phyloP scores from a whole-genome alignment of 225 moss, liverwort and hornwort species.

The Physcomitrium patens region DNA sequence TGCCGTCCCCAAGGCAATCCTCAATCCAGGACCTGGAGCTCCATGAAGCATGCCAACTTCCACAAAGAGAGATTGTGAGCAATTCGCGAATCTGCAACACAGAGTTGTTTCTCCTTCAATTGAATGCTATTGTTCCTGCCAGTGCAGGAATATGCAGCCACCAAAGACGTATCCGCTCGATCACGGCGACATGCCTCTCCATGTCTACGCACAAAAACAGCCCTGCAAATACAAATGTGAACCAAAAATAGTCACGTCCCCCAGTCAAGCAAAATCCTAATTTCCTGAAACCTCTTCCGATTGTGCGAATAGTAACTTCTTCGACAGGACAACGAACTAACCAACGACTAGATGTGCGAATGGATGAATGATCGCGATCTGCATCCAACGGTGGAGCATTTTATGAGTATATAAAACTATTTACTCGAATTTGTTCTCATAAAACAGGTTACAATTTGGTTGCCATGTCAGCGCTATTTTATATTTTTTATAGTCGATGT shows the following conservation, averaged over 20 bases:
- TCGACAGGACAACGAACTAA: fast-evolving
- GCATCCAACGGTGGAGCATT: not conserved
- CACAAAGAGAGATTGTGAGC: not conserved
- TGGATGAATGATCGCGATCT: no score
- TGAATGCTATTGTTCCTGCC: not conserved
- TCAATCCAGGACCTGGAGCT: conserved; percentile 9
- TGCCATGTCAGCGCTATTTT: no score
- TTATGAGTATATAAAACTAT: no score
- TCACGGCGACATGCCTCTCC: not conserved
- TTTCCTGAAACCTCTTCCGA: not conserved
- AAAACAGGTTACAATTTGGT: no score
- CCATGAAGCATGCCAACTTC: conserved; percentile 1
- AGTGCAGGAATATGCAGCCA: conserved; percentile 6
- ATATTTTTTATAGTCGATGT: no score
- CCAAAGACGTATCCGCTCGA: not conserved
- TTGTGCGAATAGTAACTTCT: not conserved
- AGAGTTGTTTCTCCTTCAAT: not conserved
- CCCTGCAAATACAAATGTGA: conserved; percentile 21
- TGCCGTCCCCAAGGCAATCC: not conserved
- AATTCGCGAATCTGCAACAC: not conserved
- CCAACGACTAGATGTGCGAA: no score
- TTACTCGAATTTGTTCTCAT: no score
- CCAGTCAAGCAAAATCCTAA: not conserved
- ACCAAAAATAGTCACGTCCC: not conserved
- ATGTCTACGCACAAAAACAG: conserved; percentile 10